Evolutionary conservation across 805 yeast species (phyloP).

Genomic region (Ogataea nakhonphanomensis): DNA sequence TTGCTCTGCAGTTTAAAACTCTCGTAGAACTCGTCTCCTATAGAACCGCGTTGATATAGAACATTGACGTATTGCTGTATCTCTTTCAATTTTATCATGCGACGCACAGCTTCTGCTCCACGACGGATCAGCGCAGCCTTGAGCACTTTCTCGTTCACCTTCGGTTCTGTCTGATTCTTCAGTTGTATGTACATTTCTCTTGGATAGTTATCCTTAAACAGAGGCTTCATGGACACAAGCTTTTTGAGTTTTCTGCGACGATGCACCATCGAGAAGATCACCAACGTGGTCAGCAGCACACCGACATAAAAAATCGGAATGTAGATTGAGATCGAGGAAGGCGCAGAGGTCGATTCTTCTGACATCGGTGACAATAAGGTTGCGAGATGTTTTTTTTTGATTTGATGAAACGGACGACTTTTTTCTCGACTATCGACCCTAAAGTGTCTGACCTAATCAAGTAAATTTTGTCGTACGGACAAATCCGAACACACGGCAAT

Average conservation of each 20-base stretch:
- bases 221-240: conserved; percentile 60
- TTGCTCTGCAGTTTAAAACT: conserved; percentile 75
- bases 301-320: conserved; percentile 78
- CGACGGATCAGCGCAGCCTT: conserved; percentile 50
- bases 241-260: conserved; percentile 53
- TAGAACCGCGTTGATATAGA: conserved; percentile 81
- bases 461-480: background rate
- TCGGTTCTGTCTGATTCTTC: conserved; percentile 46
- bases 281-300: conserved; percentile 61
- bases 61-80: conserved; percentile 63
- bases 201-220: conserved; percentile 68
- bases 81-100: conserved; percentile 80
- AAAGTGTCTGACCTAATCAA: background rate
- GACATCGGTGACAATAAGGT: conserved; percentile 8
- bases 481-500: conserved; percentile 2
- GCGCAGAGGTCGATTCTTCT: conserved; percentile 19
- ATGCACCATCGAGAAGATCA: conserved; percentile 66
- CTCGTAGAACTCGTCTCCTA: conserved; percentile 86
- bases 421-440: background rate
- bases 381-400: background rate
- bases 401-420: background rate
- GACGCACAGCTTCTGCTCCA: conserved; percentile 83
- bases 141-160: conserved; percentile 61
- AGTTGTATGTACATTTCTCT: conserved; percentile 61
- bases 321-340: conserved; percentile 47